Base-by-base conservation (phyloP, 495 filamentous ascomycete genomes). In the Talaromyces trachyspermus region DNA sequence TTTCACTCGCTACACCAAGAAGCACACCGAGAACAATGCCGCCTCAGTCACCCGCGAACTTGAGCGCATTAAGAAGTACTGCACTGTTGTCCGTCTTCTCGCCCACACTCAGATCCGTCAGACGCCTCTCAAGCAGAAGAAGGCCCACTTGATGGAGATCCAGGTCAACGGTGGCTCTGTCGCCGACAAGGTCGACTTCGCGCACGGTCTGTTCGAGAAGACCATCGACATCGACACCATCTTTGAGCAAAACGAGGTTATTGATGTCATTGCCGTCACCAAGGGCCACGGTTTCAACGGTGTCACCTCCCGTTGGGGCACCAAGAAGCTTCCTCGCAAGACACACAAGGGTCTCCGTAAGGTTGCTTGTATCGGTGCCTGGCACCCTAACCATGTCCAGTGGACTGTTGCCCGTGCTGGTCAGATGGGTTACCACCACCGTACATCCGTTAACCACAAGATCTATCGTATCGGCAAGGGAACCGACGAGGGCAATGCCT, bases 311-410 rank as follows among this genome's bases (percentile, higher is more conserved):
- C 83, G 94, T 75, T 99, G 94, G 94, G 94, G 94, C 57, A 99
- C 94, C 71, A 99, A 95, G 86, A 99, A 99, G 88, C 87, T 99
- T 56, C 94, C 94, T 57, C 87, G 94, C 64, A 99, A 99, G 88
- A 99, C 94, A 56, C 94, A 99, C 84, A 99, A 99, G 84, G 94
- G 94, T 90, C 86, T 99, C 65, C 85, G 94, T 60, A 99, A 99
- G 85, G 94, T 99, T 62, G 94, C 94, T 63, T 99, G 94, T 95
- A 99, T 99, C 70, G 94, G 94, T 82, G 94, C 94, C 58, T 99
- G 94, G 94, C 94, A 99, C 84, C 94, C 94, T 65, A 89, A 85
- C 72, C 94, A 99, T 87, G 94, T 99, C 78, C 94, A 99, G 82
- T 99, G 94, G 94, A 97, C 94, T 72, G 94, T 99, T 76, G 94